Percentiles rank a stretch among this genome's conserved stretches.
Evolutionary conservation across 257 asterid species (phyloP).

Genomic region (Ophiorrhiza pumila): DNA sequence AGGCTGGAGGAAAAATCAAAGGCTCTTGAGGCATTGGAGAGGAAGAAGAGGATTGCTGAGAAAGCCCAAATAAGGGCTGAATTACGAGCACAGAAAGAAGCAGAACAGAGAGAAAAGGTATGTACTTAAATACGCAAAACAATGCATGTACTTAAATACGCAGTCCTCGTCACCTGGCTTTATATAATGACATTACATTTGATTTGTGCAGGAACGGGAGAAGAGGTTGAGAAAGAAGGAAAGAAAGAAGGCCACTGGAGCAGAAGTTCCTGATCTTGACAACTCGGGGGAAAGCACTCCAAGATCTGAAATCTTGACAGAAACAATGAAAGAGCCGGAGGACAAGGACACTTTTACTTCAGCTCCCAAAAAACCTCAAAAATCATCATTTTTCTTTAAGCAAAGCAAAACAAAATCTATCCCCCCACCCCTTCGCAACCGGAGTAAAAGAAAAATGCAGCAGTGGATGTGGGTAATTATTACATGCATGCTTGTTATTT

Average conservation of each 20-base stretch:
- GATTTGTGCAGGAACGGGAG: slow-evolving; percentile 69
- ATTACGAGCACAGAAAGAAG: slow-evolving; percentile 74
- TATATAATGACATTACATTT: not conserved
- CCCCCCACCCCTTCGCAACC: slow-evolving; percentile 86
- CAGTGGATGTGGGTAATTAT: slow-evolving; percentile 75
- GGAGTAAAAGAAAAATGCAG: slow-evolving; percentile 65
- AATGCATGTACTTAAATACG: not conserved
- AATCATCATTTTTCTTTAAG: slow-evolving; percentile 39
- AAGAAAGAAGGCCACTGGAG: slow-evolving; percentile 51
- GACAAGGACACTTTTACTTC: slow-evolving; percentile 32
- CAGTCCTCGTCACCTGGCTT: not conserved
- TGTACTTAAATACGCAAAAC: slow-evolving; percentile 4
- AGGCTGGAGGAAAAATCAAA: slow-evolving; percentile 69
- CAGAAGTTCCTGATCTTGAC: slow-evolving; percentile 37
- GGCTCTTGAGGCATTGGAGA: slow-evolving; percentile 86
- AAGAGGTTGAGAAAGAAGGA: slow-evolving; percentile 87
- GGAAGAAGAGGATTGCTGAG: slow-evolving; percentile 81
- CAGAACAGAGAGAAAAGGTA: slow-evolving; percentile 89
- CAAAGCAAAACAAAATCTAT: slow-evolving; percentile 56
- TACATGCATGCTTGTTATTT: slow-evolving; percentile 41
- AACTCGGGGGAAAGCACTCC: slow-evolving; percentile 36
- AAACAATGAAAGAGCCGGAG: slow-evolving; percentile 42
- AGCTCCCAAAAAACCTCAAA: slow-evolving; percentile 39
- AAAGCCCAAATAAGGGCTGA: slow-evolving; percentile 73
- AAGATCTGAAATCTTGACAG: slow-evolving; percentile 41